phyloP scores from a whole-genome alignment of 805 yeast species.

The Saccharomycopsis javanensis region DNA sequence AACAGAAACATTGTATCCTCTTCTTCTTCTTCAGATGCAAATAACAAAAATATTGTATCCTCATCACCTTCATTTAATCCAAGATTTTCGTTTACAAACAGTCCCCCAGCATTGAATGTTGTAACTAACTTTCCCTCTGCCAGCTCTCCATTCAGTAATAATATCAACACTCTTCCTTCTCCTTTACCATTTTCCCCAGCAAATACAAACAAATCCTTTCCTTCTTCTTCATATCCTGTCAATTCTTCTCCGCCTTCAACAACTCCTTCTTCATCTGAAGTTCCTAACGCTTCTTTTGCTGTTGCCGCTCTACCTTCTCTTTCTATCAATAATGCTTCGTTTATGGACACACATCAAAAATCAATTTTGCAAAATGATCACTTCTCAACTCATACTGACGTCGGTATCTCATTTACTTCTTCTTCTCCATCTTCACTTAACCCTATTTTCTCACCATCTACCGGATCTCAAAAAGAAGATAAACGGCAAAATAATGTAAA shows the following conservation, averaged over 20 bases:
- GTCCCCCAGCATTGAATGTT: not conserved
- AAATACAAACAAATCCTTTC: not conserved
- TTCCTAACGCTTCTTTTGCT: not conserved
- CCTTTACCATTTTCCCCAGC: not conserved
- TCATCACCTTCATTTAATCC: not conserved
- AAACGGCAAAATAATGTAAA: no score
- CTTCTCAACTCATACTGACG: no score
- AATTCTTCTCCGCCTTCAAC: not conserved
- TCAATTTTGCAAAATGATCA: no score
- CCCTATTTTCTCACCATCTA: no score
- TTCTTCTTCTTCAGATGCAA: not conserved
- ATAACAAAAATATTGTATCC: no score
- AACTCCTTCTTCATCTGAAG: not conserved
- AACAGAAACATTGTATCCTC: not conserved
- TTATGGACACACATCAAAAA: no score
- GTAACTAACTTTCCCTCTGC: not conserved
- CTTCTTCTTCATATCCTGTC: not conserved
- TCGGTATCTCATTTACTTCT: no score
- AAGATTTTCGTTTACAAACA: not conserved
- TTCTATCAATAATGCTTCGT: no score
- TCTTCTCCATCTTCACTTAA: not conserved
- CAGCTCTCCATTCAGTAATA: not conserved
- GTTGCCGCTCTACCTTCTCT: not conserved
- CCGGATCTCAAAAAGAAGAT: no score
- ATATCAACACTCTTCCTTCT: not conserved